Percentiles rank a stretch among this genome's conserved stretches.
These are phyloP conservation scores for Pestalotiopsis sp. DNA, from an alignment of 2,329 filamentous ascomycete genomes.

Conservation along the genomic window DNA sequence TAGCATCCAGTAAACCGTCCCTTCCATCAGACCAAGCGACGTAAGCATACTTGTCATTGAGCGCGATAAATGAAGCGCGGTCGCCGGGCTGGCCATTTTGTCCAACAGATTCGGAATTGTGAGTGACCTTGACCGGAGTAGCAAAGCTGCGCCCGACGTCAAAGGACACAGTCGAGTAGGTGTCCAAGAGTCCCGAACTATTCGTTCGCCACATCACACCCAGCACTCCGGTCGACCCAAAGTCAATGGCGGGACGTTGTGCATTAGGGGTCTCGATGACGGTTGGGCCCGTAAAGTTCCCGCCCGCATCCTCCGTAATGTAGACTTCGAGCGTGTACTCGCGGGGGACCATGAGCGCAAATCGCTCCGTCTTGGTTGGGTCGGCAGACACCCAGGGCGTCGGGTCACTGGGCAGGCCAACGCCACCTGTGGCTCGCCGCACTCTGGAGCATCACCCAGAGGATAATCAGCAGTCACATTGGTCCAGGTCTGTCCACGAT, in stretches of 20 bases:
- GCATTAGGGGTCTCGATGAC: background rate
- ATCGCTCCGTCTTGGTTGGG: background rate
- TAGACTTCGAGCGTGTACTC: background rate
- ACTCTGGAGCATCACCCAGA: background rate
- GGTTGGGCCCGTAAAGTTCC: background rate
- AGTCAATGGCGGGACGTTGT: background rate
- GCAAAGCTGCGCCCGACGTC: background rate
- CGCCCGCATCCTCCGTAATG: background rate
- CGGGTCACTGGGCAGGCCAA: background rate
- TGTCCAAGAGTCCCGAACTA: background rate
- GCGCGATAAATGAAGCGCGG: slow-evolving; percentile 1
- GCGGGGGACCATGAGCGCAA: background rate
- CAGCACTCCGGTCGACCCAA: background rate
- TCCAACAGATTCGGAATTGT: background rate
- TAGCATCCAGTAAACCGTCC: background rate
- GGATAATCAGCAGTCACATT: background rate
- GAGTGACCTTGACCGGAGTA: slow-evolving; percentile 2
- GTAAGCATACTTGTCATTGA: background rate
- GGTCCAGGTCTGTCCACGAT: background rate
- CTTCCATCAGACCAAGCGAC: slow-evolving; percentile 1
- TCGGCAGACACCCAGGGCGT: background rate
- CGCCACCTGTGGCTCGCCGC: background rate
- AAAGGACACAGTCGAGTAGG: background rate
- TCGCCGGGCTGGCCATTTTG: slow-evolving; percentile 2
- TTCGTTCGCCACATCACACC: slow-evolving; percentile 1